Evolutionary conservation across 129 eudicot genomes (phyloP).

Genomic region (Sambucus nigra): DNA sequence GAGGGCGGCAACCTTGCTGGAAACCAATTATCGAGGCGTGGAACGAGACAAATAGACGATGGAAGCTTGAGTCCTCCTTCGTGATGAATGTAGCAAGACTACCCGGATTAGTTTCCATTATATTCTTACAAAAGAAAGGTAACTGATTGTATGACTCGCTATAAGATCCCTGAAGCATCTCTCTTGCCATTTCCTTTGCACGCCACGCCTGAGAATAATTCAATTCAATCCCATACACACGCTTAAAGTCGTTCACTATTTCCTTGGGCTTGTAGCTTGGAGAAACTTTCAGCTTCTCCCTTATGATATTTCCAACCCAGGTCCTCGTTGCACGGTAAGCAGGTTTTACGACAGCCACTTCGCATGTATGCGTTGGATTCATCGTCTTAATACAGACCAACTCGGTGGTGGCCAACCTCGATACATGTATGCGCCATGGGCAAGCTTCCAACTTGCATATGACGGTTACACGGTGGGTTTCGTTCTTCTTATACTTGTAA

Average conservation of each 20-base stretch:
- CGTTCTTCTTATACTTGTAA: slow-evolving; percentile 22
- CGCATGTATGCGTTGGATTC: slow-evolving; percentile 11
- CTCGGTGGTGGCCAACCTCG: slow-evolving; percentile 19
- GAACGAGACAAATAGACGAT: slow-evolving; percentile 18
- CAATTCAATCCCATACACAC: slow-evolving; percentile 13
- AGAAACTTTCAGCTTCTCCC: slow-evolving; percentile 12
- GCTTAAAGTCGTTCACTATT: slow-evolving; percentile 7
- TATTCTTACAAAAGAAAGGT: slow-evolving; percentile 9
- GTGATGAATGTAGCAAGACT: slow-evolving; percentile 14
- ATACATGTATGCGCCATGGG: slow-evolving; percentile 20
- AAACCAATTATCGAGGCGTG: slow-evolving; percentile 18
- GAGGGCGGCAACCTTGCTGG: slow-evolving; percentile 14
- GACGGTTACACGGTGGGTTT: slow-evolving; percentile 18
- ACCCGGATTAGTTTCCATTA: slow-evolving; percentile 18
- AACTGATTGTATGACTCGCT: slow-evolving; percentile 11
- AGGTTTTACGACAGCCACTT: slow-evolving; percentile 2
- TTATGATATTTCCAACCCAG: slow-evolving; percentile 14
- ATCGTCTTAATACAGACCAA: slow-evolving; percentile 16
- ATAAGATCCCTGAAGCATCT: slow-evolving; percentile 15
- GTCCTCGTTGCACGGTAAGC: slow-evolving; percentile 9
- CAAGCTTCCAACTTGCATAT: slow-evolving; percentile 23
- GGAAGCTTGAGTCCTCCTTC: slow-evolving; percentile 19
- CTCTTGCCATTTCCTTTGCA: slow-evolving; percentile 12
- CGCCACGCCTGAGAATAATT: slow-evolving; percentile 19
- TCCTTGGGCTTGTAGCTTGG: slow-evolving; percentile 14